Evolutionary conservation across 441 rosid species (phyloP).

Genomic region (Euphorbia corollata): DNA sequence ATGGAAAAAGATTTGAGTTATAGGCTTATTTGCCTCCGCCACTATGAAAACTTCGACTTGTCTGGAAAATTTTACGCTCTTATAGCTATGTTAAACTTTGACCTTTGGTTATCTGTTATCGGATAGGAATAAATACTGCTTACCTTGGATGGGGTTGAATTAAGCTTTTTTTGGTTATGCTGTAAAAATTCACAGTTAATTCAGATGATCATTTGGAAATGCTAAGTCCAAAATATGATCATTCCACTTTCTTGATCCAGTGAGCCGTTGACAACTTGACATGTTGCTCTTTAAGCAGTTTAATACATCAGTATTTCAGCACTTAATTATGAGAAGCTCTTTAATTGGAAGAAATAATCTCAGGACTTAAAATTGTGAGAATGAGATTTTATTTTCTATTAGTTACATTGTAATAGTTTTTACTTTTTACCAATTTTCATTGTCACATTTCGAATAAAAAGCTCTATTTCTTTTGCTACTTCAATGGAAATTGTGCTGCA

Average conservation of each 20-base stretch:
- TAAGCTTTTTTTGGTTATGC: not conserved
- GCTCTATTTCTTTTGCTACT: not conserved
- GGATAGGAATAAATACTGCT: not conserved
- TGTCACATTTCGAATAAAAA: not conserved
- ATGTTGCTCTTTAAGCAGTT: not conserved
- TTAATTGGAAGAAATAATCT: too few relatives aligned
- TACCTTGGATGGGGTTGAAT: not conserved
- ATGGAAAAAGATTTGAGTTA: not conserved
- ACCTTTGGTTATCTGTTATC: not conserved
- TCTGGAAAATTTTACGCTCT: not conserved
- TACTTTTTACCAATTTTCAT: slow-evolving; percentile 1
- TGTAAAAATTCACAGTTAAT: not conserved
- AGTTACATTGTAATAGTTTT: not conserved
- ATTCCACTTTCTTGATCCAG: not conserved
- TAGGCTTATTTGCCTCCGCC: not conserved
- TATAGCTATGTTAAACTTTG: not conserved
- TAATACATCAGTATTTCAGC: not conserved
- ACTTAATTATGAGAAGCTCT: not conserved
- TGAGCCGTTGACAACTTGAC: too few relatives aligned
- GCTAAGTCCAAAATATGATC: not conserved
- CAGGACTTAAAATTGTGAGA: not conserved
- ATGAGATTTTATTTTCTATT: not conserved
- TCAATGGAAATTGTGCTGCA: not conserved
- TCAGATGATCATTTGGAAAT: not conserved
- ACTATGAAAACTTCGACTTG: not conserved